Conservation (phyloP, 2,329 filamentous ascomycete genomes). For the Talaromyces marneffei region DNA sequence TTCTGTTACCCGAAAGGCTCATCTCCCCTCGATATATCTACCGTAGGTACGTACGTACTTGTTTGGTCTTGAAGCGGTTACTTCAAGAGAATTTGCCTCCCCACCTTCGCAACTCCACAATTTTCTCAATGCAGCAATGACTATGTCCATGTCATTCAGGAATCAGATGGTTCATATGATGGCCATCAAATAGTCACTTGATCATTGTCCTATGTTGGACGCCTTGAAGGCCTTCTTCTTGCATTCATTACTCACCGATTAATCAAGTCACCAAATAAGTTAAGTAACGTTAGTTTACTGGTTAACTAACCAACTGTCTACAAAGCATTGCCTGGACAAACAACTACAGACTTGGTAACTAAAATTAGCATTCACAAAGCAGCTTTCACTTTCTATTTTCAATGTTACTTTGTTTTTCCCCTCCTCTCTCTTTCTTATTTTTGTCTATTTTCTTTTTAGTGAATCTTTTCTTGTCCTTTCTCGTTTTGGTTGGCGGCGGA, state of each 20-base stretch:
- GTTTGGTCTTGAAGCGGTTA: neutral
- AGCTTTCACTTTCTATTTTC: neutral
- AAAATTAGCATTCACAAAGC: neutral
- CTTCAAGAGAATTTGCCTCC: neutral
- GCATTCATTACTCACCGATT: neutral
- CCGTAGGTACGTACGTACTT: too few relatives aligned
- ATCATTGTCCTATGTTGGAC: neutral
- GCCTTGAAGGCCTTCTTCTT: neutral
- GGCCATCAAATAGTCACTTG: neutral
- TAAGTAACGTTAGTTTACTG: too few relatives aligned
- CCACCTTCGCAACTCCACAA: neutral
- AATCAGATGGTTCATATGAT: neutral
- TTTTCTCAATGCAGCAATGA: neutral
- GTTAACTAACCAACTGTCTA: neutral
- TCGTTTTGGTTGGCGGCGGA: slow-evolving; percentile 4
- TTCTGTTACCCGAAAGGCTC: neutral
- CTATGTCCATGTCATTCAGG: neutral
- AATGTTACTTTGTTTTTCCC: neutral
- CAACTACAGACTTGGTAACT: neutral
- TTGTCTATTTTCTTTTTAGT: slow-evolving; percentile 2
- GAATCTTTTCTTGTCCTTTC: neutral
- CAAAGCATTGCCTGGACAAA: neutral
- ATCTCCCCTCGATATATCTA: neutral
- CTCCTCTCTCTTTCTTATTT: neutral
- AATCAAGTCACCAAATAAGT: neutral